A percentile compares a stretch with the other conserved stretches of the same genome.
phyloP scores from a whole-genome alignment of 768 basidiomycete species.

The Phaeotremella skinneri region DNA sequence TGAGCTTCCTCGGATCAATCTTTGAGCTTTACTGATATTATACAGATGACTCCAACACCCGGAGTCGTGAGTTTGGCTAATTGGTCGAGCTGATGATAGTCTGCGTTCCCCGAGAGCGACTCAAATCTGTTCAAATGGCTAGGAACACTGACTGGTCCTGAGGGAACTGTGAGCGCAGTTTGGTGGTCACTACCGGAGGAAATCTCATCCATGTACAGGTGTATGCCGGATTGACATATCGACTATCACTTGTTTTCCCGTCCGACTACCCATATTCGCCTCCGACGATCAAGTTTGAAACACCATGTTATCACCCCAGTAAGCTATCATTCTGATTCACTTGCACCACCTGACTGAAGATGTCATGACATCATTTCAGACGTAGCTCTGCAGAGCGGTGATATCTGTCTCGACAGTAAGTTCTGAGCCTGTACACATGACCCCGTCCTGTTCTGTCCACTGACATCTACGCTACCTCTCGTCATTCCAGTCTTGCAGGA shows the following conservation, averaged over 20 bases:
- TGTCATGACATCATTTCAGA: slow-evolving; percentile 67
- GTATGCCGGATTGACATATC: slow-evolving; percentile 75
- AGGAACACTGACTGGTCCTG: slow-evolving; percentile 78
- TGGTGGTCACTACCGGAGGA: slow-evolving; percentile 13
- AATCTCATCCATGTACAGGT: slow-evolving; percentile 55
- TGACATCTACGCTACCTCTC: slow-evolving; percentile 62
- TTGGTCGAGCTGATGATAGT: slow-evolving; percentile 44
- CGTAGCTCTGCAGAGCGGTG: slow-evolving; percentile 64
- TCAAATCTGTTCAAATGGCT: slow-evolving; percentile 86
- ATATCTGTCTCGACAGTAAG: slow-evolving; percentile 32
- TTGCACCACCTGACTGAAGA: slow-evolving; percentile 45
- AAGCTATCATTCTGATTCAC: neutral
- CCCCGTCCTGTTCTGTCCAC: neutral
- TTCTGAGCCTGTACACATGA: neutral
- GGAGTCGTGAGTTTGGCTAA: slow-evolving; percentile 64
- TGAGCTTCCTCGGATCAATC: slow-evolving; percentile 50
- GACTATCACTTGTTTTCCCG: slow-evolving; percentile 79
- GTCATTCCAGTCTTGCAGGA: slow-evolving; percentile 73
- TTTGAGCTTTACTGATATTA: neutral
- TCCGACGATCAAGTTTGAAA: slow-evolving; percentile 78
- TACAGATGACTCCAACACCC: slow-evolving; percentile 81
- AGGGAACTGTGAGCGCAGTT: slow-evolving; percentile 63
- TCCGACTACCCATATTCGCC: slow-evolving; percentile 83
- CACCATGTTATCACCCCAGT: slow-evolving; percentile 64
- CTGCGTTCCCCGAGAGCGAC: slow-evolving; percentile 84